phyloP scores from a whole-genome alignment of 805 yeast genomes.

The Jamesozyma gamospora region DNA sequence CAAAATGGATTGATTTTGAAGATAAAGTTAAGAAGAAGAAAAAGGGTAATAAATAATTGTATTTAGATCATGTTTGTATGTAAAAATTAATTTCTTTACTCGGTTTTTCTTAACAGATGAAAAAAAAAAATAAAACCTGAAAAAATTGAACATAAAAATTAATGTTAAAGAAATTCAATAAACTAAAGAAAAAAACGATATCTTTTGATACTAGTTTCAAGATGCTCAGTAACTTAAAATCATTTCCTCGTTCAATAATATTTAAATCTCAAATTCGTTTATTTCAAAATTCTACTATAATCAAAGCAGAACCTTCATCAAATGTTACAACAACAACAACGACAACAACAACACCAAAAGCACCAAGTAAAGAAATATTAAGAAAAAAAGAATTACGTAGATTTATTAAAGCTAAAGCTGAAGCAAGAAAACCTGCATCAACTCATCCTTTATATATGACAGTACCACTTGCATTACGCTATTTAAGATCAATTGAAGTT shows the following conservation, averaged over 20 bases:
- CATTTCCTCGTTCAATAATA: too few relatives aligned
- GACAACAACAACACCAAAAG: conserved; percentile 4
- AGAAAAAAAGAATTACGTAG: conserved; percentile 31
- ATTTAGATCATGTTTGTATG: too few relatives aligned
- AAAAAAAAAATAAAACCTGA: too few relatives aligned
- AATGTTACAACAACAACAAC: not conserved
- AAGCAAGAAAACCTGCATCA: conserved; percentile 37
- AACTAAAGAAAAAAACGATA: too few relatives aligned
- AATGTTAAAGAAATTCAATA: too few relatives aligned
- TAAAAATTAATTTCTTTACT: too few relatives aligned
- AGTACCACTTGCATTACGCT: conserved; percentile 62
- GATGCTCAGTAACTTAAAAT: too few relatives aligned
- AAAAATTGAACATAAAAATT: too few relatives aligned
- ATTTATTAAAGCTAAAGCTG: conserved; percentile 29
- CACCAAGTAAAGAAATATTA: conserved; percentile 23
- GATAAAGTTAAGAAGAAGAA: conserved; percentile 52
- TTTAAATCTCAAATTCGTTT: too few relatives aligned
- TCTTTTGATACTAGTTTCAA: too few relatives aligned
- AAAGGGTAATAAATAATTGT: conserved; percentile 24
- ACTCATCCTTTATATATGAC: conserved; percentile 58
- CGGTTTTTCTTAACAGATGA: too few relatives aligned
- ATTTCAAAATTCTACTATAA: too few relatives aligned
- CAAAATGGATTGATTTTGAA: conserved; percentile 53
- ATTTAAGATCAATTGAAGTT: conserved; percentile 80
- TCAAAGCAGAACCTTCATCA: not conserved